phyloP scores from a whole-genome alignment of 192 early-diverging fungal species.

The Coemansia sp. region DNA sequence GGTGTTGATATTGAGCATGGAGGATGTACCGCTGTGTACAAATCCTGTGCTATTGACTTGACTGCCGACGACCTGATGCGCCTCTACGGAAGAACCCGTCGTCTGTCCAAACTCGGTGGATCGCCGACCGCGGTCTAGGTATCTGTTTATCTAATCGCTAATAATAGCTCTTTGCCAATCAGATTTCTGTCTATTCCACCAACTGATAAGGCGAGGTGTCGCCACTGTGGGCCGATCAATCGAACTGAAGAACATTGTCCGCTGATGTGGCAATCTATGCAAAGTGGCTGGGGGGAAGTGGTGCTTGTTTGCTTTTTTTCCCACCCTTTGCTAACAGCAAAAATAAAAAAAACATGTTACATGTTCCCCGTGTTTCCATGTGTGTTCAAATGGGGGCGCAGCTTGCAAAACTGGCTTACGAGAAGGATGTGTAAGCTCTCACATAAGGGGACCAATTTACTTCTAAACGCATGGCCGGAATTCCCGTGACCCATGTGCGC shows the following conservation, averaged over 20 bases:
- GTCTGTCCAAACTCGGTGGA: slow-evolving; percentile 42
- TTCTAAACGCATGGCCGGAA: background rate
- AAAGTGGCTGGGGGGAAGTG: background rate
- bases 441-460: background rate
- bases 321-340: background rate
- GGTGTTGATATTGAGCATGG: slow-evolving; percentile 53
- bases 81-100: slow-evolving; percentile 39
- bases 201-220: background rate
- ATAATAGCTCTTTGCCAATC: background rate
- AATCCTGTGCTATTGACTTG: slow-evolving; percentile 51
- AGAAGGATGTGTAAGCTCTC: background rate
- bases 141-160: background rate
- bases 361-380: background rate
- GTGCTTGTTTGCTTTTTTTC: background rate
- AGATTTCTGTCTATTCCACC: background rate
- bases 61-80: slow-evolving; percentile 54
- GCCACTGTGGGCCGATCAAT: background rate
- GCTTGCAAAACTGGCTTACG: background rate
- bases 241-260: background rate
- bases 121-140: slow-evolving; percentile 3
- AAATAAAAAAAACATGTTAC: slow-evolving; percentile 1
- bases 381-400: background rate
- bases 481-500: background rate
- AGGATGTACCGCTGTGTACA: slow-evolving; percentile 42
- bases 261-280: background rate